phyloP scores from a whole-genome alignment of 345 rosid genomes.

The Sisymbrium altissimum region DNA sequence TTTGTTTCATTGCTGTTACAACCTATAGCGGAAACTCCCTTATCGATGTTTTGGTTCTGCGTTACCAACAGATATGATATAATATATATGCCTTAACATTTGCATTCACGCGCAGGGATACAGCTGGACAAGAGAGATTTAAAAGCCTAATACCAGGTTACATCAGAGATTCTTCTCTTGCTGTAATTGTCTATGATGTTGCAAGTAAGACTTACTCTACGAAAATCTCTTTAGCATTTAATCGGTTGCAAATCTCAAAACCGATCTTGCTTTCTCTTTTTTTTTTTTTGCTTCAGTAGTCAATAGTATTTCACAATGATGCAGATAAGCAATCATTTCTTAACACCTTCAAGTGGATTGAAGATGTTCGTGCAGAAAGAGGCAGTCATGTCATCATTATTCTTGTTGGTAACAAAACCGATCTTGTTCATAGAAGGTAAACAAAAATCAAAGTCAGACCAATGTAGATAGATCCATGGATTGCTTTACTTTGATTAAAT shows the following conservation, averaged over 20 bases:
- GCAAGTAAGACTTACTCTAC: constrained; percentile 45
- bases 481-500: no score
- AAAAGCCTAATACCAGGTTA: constrained; percentile 83
- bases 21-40: no score
- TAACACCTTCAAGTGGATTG: constrained; percentile 80
- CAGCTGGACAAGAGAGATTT: constrained; percentile 92
- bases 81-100: background rate
- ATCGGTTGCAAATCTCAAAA: background rate
- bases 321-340: constrained; percentile 77
- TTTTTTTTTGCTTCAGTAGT: background rate
- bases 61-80: background rate
- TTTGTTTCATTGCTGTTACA: no score
- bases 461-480: background rate
- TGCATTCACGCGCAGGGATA: constrained; percentile 52
- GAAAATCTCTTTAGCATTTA: background rate
- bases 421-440: constrained; percentile 70
- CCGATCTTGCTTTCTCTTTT: background rate
- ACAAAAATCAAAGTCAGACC: background rate
- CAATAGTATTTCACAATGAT: background rate
- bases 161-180: constrained; percentile 84
- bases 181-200: constrained; percentile 87
- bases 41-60: background rate
- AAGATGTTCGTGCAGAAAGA: constrained; percentile 75
- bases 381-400: constrained; percentile 71
- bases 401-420: constrained; percentile 89